Evolutionary conservation across 352 stramenopile genomes (phyloP).

Genomic region (Phytopythium aichiense): DNA sequence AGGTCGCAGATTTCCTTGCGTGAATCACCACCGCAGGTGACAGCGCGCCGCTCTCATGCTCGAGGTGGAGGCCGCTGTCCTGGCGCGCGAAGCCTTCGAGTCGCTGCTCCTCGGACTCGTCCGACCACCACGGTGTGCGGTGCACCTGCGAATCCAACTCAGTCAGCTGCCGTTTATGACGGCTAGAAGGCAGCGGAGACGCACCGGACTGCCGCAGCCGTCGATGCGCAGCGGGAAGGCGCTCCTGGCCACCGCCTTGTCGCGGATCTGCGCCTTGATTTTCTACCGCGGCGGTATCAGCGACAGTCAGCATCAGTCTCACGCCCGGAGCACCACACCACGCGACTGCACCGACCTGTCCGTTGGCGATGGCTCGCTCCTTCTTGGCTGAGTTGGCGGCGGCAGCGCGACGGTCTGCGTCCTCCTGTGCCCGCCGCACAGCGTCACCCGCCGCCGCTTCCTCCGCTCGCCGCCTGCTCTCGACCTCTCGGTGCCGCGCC

Average conservation of each 20-base stretch:
- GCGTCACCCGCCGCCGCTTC: not conserved
- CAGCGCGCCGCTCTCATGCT: not conserved
- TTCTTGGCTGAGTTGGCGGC: not conserved
- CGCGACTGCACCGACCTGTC: not conserved
- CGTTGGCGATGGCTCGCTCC: not conserved
- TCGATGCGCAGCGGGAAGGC: slow-evolving; percentile 17
- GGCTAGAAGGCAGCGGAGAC: not conserved
- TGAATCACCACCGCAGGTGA: slow-evolving; percentile 13
- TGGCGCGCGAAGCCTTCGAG: slow-evolving; percentile 12
- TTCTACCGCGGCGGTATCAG: not conserved
- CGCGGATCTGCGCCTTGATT: slow-evolving; percentile 23
- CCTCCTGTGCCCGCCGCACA: not conserved
- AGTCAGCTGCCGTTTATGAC: not conserved
- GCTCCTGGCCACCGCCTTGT: slow-evolving; percentile 17
- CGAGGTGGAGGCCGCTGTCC: not conserved
- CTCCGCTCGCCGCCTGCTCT: not conserved
- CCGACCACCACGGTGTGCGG: slow-evolving; percentile 39
- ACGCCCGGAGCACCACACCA: no score
- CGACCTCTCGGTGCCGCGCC: not conserved
- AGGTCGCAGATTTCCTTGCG: slow-evolving; percentile 37
- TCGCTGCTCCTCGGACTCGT: slow-evolving; percentile 26
- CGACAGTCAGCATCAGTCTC: not conserved
- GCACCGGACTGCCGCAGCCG: slow-evolving; percentile 21
- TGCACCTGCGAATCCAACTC: slow-evolving; percentile 15
- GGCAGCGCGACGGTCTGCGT: not conserved